Conservation (phyloP, 2,329 filamentous ascomycete species). For the Curvularia spicifera region DNA sequence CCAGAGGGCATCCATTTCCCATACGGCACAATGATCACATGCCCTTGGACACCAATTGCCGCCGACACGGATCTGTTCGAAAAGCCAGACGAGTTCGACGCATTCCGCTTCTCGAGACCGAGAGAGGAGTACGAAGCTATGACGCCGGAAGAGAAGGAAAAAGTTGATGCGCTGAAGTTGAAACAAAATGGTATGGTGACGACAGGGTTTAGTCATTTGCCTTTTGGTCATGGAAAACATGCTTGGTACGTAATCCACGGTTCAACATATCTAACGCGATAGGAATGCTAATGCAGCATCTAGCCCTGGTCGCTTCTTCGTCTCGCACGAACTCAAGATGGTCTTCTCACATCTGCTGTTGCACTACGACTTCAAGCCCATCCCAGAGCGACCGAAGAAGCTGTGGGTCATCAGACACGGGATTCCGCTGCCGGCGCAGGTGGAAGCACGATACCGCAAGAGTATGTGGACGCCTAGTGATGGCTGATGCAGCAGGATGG, state of each 20-base stretch:
- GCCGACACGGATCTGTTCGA: slow-evolving; percentile 27
- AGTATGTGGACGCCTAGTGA: slow-evolving; percentile 15
- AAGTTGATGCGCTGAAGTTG: slow-evolving; percentile 26
- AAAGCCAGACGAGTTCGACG: slow-evolving; percentile 26
- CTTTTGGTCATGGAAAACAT: slow-evolving; percentile 65
- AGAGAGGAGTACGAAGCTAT: slow-evolving; percentile 30
- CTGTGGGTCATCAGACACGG: slow-evolving; percentile 24
- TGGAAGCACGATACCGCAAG: slow-evolving; percentile 21
- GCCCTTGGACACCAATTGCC: slow-evolving; percentile 28
- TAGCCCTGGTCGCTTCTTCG: slow-evolving; percentile 50
- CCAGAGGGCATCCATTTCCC: slow-evolving; percentile 65
- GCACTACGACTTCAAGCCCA: slow-evolving; percentile 47
- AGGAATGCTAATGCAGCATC: slow-evolving; percentile 11
- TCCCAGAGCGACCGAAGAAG: slow-evolving; percentile 31
- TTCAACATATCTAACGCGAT: accelerated
- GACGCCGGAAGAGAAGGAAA: slow-evolving; percentile 24
- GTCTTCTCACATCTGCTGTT: slow-evolving; percentile 46
- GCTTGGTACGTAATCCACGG: slow-evolving; percentile 46
- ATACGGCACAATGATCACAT: slow-evolving; percentile 27
- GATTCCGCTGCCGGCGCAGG: slow-evolving; percentile 13
- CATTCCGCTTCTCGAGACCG: slow-evolving; percentile 35
- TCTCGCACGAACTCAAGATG: slow-evolving; percentile 48
- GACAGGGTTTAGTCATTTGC: slow-evolving; percentile 58
- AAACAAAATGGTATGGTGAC: slow-evolving; percentile 61
- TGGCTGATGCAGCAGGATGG: not conserved